These are phyloP conservation scores for Phytophthora citrophthora DNA, from an alignment of 352 stramenopile species.

Conservation along the genomic window DNA sequence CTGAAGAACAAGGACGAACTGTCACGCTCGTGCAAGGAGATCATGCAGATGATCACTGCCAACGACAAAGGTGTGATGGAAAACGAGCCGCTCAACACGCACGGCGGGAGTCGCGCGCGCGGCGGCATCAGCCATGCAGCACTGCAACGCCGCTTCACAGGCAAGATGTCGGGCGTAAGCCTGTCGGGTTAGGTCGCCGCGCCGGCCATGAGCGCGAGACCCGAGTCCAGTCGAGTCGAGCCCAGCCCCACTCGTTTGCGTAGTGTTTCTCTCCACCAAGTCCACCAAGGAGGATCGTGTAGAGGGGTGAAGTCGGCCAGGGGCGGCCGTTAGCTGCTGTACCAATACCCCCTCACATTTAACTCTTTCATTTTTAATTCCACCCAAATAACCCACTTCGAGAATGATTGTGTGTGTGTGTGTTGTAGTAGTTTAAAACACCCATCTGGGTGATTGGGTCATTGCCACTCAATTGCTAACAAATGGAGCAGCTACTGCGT, in stretches of 20 bases:
- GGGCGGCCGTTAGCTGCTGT: slow-evolving; percentile 25
- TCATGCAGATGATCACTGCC: slow-evolving; percentile 73
- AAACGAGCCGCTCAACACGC: slow-evolving; percentile 71
- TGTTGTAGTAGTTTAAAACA: too few species aligned
- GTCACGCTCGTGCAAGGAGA: slow-evolving; percentile 70
- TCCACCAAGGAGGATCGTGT: slow-evolving; percentile 28
- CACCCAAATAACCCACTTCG: slow-evolving; percentile 6
- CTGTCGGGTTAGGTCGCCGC: slow-evolving; percentile 46
- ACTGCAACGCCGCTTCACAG: slow-evolving; percentile 80
- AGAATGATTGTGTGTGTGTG: slow-evolving; percentile 14
- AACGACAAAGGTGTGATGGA: slow-evolving; percentile 72
- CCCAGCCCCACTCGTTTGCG: slow-evolving; percentile 28
- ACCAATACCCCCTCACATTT: slow-evolving; percentile 22
- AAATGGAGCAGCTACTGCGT: slow-evolving; percentile 53
- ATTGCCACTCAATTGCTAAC: slow-evolving; percentile 25
- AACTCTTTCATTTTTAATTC: slow-evolving; percentile 2
- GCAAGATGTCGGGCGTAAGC: slow-evolving; percentile 81
- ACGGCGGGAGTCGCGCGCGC: slow-evolving; percentile 61
- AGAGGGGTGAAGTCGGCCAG: slow-evolving; percentile 26
- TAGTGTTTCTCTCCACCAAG: slow-evolving; percentile 7
- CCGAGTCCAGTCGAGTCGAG: slow-evolving; percentile 29
- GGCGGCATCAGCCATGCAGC: slow-evolving; percentile 77
- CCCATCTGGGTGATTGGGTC: slow-evolving; percentile 8
- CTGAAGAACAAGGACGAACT: slow-evolving; percentile 88
- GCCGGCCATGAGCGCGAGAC: not conserved